Conservation (phyloP, 2,329 filamentous ascomycete species). For the Epichloe gansuensis region DNA sequence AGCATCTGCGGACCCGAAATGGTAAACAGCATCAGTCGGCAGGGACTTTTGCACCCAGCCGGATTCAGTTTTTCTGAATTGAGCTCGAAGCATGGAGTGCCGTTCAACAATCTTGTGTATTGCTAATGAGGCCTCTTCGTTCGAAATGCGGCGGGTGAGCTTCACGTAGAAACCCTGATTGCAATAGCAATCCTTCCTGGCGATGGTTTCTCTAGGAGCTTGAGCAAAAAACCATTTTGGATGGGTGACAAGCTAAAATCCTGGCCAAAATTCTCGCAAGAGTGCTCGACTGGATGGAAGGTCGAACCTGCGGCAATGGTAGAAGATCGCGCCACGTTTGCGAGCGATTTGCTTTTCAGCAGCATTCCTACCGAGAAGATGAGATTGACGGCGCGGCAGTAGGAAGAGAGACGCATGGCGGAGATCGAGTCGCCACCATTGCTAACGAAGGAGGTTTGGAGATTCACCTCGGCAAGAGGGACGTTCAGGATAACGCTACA, state of each 20-base stretch:
- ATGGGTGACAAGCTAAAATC: slow-evolving; percentile 7
- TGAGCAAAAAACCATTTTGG: slow-evolving; percentile 5
- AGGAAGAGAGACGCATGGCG: slow-evolving; percentile 31
- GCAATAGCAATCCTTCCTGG: background rate
- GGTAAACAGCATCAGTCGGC: background rate
- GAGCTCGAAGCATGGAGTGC: slow-evolving; percentile 9
- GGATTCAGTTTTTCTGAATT: background rate
- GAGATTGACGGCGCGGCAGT: slow-evolving; percentile 19
- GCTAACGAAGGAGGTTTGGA: slow-evolving; percentile 23
- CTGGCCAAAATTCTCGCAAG: background rate
- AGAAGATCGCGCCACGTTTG: background rate
- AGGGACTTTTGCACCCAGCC: slow-evolving; percentile 5
- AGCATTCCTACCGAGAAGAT: slow-evolving; percentile 16
- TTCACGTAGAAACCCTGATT: slow-evolving; percentile 4
- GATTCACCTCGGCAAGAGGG: slow-evolving; percentile 15
- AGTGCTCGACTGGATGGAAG: background rate
- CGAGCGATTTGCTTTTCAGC: background rate
- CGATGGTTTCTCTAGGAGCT: background rate
- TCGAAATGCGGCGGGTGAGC: background rate
- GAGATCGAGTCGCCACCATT: slow-evolving; percentile 33
- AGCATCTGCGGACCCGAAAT: slow-evolving; percentile 1
- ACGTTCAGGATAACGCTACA: slow-evolving; percentile 30
- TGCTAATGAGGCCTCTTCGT: background rate
- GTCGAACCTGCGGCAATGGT: background rate
- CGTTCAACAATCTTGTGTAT: slow-evolving; percentile 1